phyloP scores from a whole-genome alignment of 345 rosid species.

The Populus pruinosa region DNA sequence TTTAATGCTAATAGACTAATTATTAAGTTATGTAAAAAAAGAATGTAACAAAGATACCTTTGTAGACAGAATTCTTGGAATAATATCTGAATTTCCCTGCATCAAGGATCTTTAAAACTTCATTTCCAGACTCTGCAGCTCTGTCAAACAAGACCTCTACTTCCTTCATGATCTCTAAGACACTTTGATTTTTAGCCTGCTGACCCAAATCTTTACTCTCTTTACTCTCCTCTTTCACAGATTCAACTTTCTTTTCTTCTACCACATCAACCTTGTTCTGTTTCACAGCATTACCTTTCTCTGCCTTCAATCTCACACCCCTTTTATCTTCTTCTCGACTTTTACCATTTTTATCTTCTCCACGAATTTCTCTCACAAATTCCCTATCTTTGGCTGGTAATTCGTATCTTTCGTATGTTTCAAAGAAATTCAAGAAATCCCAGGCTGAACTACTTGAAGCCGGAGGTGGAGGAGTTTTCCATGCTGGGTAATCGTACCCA shows the following conservation, averaged over 20 bases:
- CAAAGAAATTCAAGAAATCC: conserved; percentile 70
- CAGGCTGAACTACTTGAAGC: conserved; percentile 43
- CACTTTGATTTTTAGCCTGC: conserved; percentile 19
- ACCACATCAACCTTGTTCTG: neutral
- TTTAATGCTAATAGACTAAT: neutral
- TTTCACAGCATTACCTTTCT: neutral
- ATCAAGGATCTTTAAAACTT: conserved; percentile 37
- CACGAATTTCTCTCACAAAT: neutral
- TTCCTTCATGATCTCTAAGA: conserved; percentile 29
- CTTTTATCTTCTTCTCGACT: neutral
- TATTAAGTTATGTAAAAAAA: neutral
- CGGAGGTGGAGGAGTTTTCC: conserved; percentile 51
- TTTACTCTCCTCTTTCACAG: conserved; percentile 17
- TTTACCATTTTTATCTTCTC: conserved; percentile 4
- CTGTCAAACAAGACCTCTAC: conserved; percentile 31
- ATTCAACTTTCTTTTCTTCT: conserved; percentile 11
- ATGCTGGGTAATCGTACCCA: neutral
- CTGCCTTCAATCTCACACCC: neutral
- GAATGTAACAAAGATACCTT: conserved; percentile 19
- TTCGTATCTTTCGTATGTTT: conserved; percentile 41
- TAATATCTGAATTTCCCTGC: conserved; percentile 39
- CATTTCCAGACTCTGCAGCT: conserved; percentile 46
- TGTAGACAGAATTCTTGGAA: conserved; percentile 21
- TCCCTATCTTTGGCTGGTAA: conserved; percentile 17
- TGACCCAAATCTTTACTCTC: conserved; percentile 11